These are phyloP conservation scores for Holtermannia corniformis DNA, from an alignment of 768 basidiomycete species.

Conservation along the genomic window DNA sequence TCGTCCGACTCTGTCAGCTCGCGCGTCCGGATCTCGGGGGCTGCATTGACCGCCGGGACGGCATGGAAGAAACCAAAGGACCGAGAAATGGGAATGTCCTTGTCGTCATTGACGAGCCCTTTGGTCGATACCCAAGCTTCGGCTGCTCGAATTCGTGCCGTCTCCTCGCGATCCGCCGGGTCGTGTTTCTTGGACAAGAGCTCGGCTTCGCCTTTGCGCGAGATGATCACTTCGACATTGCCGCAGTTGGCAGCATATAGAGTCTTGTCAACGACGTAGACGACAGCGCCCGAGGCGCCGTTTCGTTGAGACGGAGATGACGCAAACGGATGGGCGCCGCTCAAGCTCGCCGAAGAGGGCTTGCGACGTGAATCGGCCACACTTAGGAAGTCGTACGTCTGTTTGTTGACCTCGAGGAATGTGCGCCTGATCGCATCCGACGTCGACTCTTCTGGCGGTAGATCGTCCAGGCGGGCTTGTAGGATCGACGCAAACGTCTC, in stretches of 20 bases:
- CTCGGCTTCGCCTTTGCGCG: conserved; percentile 59
- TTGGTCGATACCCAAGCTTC: conserved; percentile 92
- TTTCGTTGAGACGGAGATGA: conserved; percentile 44
- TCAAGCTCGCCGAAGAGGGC: conserved; percentile 56
- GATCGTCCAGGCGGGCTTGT: conserved; percentile 49
- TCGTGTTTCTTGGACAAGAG: conserved; percentile 73
- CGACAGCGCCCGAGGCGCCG: conserved; percentile 75
- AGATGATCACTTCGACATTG: conserved; percentile 76
- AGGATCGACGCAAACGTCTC: conserved; percentile 67
- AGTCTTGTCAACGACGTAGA: conserved; percentile 69
- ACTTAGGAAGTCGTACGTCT: conserved; percentile 57
- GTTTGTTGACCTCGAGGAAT: conserved; percentile 78
- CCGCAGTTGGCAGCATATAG: conserved; percentile 87
- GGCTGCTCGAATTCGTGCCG: conserved; percentile 72
- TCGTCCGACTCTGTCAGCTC: conserved; percentile 76
- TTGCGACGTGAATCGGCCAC: conserved; percentile 49
- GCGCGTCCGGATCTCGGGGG: conserved; percentile 64
- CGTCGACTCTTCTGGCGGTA: conserved; percentile 51
- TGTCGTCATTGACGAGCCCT: conserved; percentile 82
- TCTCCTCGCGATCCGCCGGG: conserved; percentile 78
- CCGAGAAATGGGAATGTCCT: conserved; percentile 79
- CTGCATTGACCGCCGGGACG: conserved; percentile 79
- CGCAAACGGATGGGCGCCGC: background rate
- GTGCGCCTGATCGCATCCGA: conserved; percentile 73
- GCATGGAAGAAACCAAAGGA: conserved; percentile 89